These are phyloP conservation scores for Tetrapisispora namnaoensis DNA, from an alignment of 805 yeast species.

Conservation along the genomic window DNA sequence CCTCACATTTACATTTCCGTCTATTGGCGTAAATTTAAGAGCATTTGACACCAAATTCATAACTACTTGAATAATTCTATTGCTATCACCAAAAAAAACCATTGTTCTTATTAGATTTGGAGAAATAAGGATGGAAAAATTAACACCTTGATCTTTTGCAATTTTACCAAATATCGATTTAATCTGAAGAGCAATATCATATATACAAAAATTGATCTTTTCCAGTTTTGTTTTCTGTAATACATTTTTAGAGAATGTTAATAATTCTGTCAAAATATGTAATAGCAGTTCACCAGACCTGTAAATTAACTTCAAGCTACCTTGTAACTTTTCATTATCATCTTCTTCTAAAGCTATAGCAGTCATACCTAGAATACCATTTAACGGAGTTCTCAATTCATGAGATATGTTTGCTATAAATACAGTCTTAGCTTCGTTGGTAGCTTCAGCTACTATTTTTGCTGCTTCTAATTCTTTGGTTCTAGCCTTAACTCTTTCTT, in stretches of 20 bases:
- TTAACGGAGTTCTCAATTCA: conserved; percentile 89
- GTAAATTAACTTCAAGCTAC: conserved; percentile 71
- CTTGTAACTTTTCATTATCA: conserved; percentile 56
- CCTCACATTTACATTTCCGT: conserved; percentile 65
- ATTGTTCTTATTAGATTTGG: conserved; percentile 55
- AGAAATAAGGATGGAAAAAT: conserved; percentile 47
- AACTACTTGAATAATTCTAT: conserved; percentile 80
- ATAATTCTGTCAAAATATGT: conserved; percentile 80
- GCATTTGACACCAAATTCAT: conserved; percentile 90
- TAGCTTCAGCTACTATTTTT: conserved; percentile 81
- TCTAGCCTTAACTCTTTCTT: conserved; percentile 78
- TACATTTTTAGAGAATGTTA: conserved; percentile 86
- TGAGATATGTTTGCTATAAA: conserved; percentile 89
- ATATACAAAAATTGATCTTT: conserved; percentile 65
- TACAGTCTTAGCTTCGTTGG: conserved; percentile 93
- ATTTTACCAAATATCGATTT: conserved; percentile 75
- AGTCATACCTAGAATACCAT: conserved; percentile 94
- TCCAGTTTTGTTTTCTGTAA: conserved; percentile 76
- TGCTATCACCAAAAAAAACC: conserved; percentile 78
- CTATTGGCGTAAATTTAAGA: conserved; percentile 83
- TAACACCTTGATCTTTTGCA: conserved; percentile 68
- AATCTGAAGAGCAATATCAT: conserved; percentile 77
- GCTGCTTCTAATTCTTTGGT: conserved; percentile 85
- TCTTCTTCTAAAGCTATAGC: conserved; percentile 85
- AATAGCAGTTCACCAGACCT: conserved; percentile 84